Conservation (phyloP, 2,329 filamentous ascomycete species). For the Neofusicoccum umdonicola region DNA sequence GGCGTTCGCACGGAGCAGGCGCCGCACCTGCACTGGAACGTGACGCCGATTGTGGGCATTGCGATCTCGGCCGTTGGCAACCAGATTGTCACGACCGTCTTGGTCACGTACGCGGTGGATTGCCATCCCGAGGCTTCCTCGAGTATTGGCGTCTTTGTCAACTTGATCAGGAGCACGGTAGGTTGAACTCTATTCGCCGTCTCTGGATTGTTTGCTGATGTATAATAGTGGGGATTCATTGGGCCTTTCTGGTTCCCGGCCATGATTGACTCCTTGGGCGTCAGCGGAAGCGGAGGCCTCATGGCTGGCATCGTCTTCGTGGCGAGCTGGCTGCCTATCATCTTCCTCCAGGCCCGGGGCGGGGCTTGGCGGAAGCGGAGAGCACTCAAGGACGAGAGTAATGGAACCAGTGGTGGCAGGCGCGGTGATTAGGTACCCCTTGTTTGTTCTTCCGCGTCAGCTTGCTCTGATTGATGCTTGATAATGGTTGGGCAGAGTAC, state of each 20-base stretch:
- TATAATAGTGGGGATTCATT: constrained; percentile 37
- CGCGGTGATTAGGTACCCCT: constrained; percentile 8
- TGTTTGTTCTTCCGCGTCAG: neutral
- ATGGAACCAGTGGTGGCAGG: neutral
- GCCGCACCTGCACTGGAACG: constrained; percentile 48
- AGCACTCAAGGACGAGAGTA: constrained; percentile 1
- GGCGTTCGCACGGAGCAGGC: constrained; percentile 51
- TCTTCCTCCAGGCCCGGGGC: constrained; percentile 22
- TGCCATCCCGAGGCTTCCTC: constrained; percentile 54
- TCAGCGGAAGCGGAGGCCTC: constrained; percentile 37
- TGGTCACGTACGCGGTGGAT: constrained; percentile 61
- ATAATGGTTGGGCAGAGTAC: neutral
- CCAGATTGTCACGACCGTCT: constrained; percentile 60
- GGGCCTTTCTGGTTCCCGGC: constrained; percentile 43
- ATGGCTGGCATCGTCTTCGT: constrained; percentile 31
- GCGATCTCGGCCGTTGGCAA: constrained; percentile 54
- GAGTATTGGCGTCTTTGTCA: constrained; percentile 59
- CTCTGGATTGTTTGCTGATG: neutral
- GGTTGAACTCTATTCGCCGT: neutral
- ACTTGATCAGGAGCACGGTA: constrained; percentile 50
- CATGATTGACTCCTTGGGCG: constrained; percentile 37
- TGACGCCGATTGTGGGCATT: constrained; percentile 56
- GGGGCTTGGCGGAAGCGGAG: constrained; percentile 8
- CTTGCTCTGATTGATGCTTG: neutral
- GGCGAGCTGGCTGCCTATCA: constrained; percentile 25